A percentile compares a stretch with the other conserved stretches of the same genome.
Evolutionary conservation across 306 rosid species (phyloP).

Genomic region (Begonia loranthoides): DNA sequence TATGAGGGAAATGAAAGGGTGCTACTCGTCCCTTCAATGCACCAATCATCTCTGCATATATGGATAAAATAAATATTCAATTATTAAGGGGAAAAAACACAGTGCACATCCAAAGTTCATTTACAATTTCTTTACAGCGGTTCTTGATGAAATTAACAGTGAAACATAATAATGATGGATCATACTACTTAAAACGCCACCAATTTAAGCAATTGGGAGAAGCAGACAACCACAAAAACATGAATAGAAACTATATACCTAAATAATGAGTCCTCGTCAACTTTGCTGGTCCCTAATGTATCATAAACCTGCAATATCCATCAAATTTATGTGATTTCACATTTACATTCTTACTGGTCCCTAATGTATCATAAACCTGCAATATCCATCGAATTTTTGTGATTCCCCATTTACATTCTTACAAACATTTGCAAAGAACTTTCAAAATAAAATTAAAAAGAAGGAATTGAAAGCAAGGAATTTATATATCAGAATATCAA

Average conservation of each 20-base stretch:
- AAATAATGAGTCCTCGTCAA: background rate
- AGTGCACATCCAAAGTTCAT: no score
- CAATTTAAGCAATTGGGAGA: conserved; percentile 18
- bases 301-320: conserved; percentile 70
- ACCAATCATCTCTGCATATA: no score
- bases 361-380: conserved; percentile 89
- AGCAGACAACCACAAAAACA: background rate
- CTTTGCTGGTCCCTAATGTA: conserved; percentile 60
- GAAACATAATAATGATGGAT: no score
- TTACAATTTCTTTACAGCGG: background rate
- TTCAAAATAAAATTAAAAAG: conserved; percentile 3
- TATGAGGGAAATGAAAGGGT: conserved; percentile 42
- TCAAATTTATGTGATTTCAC: conserved; percentile 8
- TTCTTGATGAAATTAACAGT: conserved; percentile 25
- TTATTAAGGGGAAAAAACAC: no score
- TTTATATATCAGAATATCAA: no score
- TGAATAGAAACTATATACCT: background rate
- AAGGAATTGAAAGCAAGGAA: conserved; percentile 1
- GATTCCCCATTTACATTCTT: conserved; percentile 1
- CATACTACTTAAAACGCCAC: no score
- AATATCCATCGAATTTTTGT: conserved; percentile 15
- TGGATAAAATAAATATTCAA: conserved; percentile 1
- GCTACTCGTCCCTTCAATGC: no score
- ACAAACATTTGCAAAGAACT: conserved; percentile 11
- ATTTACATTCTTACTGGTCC: conserved; percentile 25